These are phyloP conservation scores for Trapa incisa DNA, from an alignment of 345 rosid species.

Conservation along the genomic window DNA sequence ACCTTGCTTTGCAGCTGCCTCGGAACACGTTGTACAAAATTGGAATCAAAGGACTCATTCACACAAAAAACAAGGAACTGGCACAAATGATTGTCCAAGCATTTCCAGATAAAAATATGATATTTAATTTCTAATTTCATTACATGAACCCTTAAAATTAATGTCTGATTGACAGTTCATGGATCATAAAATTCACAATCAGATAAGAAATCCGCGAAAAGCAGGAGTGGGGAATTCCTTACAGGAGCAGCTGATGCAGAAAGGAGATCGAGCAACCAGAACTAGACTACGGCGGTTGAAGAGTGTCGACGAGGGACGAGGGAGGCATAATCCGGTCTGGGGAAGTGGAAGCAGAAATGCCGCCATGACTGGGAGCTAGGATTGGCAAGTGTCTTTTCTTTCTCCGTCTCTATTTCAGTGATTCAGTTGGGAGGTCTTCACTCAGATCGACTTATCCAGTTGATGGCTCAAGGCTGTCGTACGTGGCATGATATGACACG, in stretches of 20 bases:
- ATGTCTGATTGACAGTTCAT: not conserved
- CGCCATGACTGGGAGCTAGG: constrained; percentile 7
- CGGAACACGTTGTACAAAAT: constrained; percentile 7
- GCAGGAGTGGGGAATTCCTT: constrained; percentile 2
- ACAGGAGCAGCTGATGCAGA: constrained; percentile 42
- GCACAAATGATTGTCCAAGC: not conserved
- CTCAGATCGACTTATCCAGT: constrained; percentile 17
- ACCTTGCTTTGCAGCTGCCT: constrained; percentile 24
- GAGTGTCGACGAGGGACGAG: constrained; percentile 6
- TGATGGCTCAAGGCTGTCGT: constrained; percentile 13
- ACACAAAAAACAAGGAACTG: not conserved
- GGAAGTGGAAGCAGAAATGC: constrained; percentile 3
- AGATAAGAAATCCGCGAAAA: not conserved
- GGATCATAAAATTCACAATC: constrained; percentile 2
- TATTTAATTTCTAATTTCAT: not conserved
- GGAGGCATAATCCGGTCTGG: constrained; percentile 6
- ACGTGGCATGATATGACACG: constrained; percentile 31
- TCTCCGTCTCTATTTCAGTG: constrained; percentile 5
- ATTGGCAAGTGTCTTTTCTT: not conserved
- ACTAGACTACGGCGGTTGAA: constrained; percentile 13
- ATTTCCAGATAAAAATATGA: no score
- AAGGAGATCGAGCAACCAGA: constrained; percentile 15
- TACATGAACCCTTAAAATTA: not conserved
- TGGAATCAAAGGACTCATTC: not conserved
- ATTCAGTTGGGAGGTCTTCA: not conserved